These are phyloP conservation scores for Nepenthes alata DNA, from an alignment of 179 eudicot genomes.

Conservation along the genomic window DNA sequence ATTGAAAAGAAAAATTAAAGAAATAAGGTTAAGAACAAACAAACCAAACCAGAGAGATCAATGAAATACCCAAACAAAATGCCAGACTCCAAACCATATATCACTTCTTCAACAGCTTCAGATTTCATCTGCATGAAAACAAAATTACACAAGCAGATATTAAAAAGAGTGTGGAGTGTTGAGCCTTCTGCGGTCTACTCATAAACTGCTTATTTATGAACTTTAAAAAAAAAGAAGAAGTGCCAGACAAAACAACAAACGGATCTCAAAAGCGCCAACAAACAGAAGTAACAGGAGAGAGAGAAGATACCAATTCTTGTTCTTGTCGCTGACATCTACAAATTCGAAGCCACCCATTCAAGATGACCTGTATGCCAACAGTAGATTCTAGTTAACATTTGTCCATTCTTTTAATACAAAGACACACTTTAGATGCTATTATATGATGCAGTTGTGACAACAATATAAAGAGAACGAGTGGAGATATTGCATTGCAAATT, in stretches of 20 bases:
- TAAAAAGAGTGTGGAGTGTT: background rate
- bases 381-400: background rate
- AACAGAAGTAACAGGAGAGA: background rate
- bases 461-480: too few relatives aligned
- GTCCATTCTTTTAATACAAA: background rate
- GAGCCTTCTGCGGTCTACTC: background rate
- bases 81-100: slow-evolving; percentile 89
- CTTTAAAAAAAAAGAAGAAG: too few relatives aligned
- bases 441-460: too few relatives aligned
- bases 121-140: slow-evolving; percentile 65
- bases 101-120: slow-evolving; percentile 89
- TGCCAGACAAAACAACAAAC: too few relatives aligned
- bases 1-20: slow-evolving; percentile 3
- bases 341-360: slow-evolving; percentile 86
- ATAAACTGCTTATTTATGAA: too few relatives aligned
- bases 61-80: slow-evolving; percentile 72
- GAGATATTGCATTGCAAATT: too few relatives aligned
- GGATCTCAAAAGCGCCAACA: too few relatives aligned
- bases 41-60: background rate
- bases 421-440: too few relatives aligned
- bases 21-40: background rate
- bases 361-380: slow-evolving; percentile 34
- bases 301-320: slow-evolving; percentile 62
- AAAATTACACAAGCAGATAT: slow-evolving; percentile 3
- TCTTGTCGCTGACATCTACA: slow-evolving; percentile 81